phyloP scores from a whole-genome alignment of 441 rosid genomes.

The Omphalea diandra region DNA sequence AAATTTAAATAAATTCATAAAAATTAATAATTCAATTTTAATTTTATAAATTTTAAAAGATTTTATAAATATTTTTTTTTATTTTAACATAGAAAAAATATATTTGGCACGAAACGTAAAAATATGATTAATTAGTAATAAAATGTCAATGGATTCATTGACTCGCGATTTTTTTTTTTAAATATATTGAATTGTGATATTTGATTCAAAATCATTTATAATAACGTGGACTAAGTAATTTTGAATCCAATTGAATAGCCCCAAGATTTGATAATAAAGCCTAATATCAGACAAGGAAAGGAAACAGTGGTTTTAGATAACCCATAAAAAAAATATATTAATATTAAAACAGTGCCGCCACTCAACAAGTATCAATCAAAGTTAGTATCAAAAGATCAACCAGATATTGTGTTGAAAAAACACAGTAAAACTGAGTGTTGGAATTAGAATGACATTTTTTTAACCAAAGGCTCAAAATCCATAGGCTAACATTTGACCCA shows the following conservation, averaged over 20 bases:
- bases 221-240: background rate
- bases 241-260: background rate
- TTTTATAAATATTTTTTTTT: too few relatives aligned
- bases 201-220: background rate
- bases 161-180: too few relatives aligned
- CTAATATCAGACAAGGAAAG: background rate
- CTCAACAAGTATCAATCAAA: slow-evolving; percentile 28
- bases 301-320: slow-evolving; percentile 1
- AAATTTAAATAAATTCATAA: too few relatives aligned
- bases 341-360: slow-evolving; percentile 17
- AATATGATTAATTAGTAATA: background rate
- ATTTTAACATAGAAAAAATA: too few relatives aligned
- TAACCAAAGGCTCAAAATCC: slow-evolving; percentile 17
- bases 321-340: background rate
- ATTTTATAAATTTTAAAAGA: too few relatives aligned
- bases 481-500: background rate
- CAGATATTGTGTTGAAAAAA: background rate
- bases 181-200: too few relatives aligned
- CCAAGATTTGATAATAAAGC: background rate
- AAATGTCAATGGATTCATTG: background rate
- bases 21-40: too few relatives aligned
- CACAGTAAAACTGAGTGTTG: slow-evolving; percentile 19
- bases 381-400: background rate
- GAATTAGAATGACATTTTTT: slow-evolving; percentile 29
- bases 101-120: too few relatives aligned